These are phyloP conservation scores for Acacia concinna DNA, from an alignment of 331 rosid genomes.

Conservation along the genomic window DNA sequence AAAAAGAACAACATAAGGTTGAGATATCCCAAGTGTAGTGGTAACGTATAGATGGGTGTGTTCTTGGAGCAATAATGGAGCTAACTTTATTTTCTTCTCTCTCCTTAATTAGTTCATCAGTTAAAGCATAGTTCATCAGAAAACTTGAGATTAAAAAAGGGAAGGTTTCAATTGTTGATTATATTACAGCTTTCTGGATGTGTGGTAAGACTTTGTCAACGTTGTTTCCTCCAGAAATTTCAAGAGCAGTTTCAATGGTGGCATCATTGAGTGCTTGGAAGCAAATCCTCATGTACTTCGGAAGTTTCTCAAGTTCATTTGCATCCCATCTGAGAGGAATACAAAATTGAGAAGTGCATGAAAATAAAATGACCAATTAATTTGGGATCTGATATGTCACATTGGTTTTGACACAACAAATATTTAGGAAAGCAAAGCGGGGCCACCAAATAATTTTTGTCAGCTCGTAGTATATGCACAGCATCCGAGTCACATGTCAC, in stretches of 20 bases:
- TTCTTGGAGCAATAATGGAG: no score
- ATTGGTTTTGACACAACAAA: not conserved
- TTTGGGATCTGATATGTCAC: not conserved
- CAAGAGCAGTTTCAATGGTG: slow-evolving; percentile 50
- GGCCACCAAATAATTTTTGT: no score
- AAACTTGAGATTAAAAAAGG: not conserved
- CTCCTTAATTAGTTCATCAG: no score
- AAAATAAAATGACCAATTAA: not conserved
- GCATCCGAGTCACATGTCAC: no score
- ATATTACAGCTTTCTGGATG: not conserved
- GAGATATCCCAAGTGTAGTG: not conserved
- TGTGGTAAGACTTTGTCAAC: slow-evolving; percentile 1
- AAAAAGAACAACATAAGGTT: not conserved
- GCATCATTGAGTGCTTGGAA: slow-evolving; percentile 50
- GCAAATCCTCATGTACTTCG: slow-evolving; percentile 57
- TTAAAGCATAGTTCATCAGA: not conserved
- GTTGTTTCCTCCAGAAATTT: slow-evolving; percentile 42
- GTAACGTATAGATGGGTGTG: no score
- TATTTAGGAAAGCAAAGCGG: no score
- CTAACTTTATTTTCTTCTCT: no score
- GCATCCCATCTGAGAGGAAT: slow-evolving; percentile 50
- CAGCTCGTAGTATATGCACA: not conserved
- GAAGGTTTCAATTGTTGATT: not conserved
- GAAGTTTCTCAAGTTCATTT: slow-evolving; percentile 43
- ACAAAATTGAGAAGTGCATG: not conserved